Base-by-base conservation (phyloP, 1,284 basidiomycete species). In the Mycosarcoma mackinlayi region DNA sequence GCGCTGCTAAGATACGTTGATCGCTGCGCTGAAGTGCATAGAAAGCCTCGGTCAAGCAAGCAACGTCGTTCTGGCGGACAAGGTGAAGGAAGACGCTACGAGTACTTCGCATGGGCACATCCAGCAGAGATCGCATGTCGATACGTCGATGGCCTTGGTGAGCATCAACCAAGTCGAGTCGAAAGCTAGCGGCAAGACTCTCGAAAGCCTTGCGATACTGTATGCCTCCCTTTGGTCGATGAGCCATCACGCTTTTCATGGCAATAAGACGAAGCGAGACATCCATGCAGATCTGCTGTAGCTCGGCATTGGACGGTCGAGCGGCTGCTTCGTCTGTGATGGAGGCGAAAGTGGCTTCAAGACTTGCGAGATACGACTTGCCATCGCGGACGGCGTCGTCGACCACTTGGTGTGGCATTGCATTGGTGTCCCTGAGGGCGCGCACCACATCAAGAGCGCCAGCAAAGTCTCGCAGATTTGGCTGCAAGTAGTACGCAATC, bases 171-270 rank as follows among this genome's bases (percentile, higher is more conserved):
- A 64, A n/a, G 31, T 64, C 66, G 19, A 65, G 44, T 18, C 62
- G 62, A 19, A 71, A 62, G 47, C 62, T 66, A 3, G 50, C 39
- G 16, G 48, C 31, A 25, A 71, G 44, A 21, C 47, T 62, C 33
- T 71, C 58, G 42, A 71, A 57, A 9, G 62, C 62, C 30, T 48
- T 55, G 24, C 62, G 61, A 27, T 58, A 62, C 45, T 65, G 58
- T 1, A 66, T 35, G 10, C 62, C 58, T n/a, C 68, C 62, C 24
- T 62, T 42, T 3, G 62, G 39, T 3, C 55, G 28, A 1, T 62
- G 54, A 2, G 47, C 41, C 58, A 62, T 58, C n/a, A 66, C 1
- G 18, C 42, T 34, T 39, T 66, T 71, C 54, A 66, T 57, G 10
- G 34, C 54, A 23, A 71, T 46, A 13, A 66, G 23, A 38, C 68